A percentile compares a stretch with the other conserved stretches of the same genome.
Conservation (phyloP, 2,329 filamentous ascomycete genomes). For the Parastagonospora nodorum region DNA sequence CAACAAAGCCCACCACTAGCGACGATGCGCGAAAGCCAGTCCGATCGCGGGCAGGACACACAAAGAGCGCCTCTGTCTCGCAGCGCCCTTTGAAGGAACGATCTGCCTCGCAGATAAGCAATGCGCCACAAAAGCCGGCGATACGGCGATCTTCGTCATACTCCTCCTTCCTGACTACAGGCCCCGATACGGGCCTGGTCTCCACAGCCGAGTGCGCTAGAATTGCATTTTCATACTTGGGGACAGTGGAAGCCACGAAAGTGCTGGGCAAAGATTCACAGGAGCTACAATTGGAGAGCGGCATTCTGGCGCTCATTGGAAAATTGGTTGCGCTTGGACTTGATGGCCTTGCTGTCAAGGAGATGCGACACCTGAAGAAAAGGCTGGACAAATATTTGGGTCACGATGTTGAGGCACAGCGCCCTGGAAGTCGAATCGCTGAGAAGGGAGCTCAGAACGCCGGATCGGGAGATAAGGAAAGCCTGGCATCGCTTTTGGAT, state of each 20-base stretch:
- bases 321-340: slow-evolving; percentile 69
- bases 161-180: slow-evolving; percentile 29
- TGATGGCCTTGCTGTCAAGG: slow-evolving; percentile 70
- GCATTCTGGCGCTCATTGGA: slow-evolving; percentile 70
- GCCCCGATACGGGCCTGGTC: slow-evolving; percentile 47
- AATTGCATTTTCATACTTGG: slow-evolving; percentile 68
- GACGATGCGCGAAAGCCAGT: slow-evolving; percentile 29
- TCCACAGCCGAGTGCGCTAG: slow-evolving; percentile 72
- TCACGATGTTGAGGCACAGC: slow-evolving; percentile 7
- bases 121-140: slow-evolving; percentile 52
- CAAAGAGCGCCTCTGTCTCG: slow-evolving; percentile 46
- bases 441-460: slow-evolving; percentile 34
- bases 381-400: slow-evolving; percentile 57
- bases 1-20: slow-evolving; percentile 29
- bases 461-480: slow-evolving; percentile 47
- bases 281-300: slow-evolving; percentile 72
- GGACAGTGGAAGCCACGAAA: slow-evolving; percentile 59
- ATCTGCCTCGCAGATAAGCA: slow-evolving; percentile 64
- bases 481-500: slow-evolving; percentile 65
- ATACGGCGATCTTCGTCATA: slow-evolving; percentile 47
- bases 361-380: slow-evolving; percentile 69
- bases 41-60: slow-evolving; percentile 20
- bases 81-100: slow-evolving; percentile 67
- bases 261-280: slow-evolving; percentile 61
- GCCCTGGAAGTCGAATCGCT: not conserved